Conservation (phyloP, 1,284 basidiomycete genomes). For the Pseudozyma flocculosa region DNA sequence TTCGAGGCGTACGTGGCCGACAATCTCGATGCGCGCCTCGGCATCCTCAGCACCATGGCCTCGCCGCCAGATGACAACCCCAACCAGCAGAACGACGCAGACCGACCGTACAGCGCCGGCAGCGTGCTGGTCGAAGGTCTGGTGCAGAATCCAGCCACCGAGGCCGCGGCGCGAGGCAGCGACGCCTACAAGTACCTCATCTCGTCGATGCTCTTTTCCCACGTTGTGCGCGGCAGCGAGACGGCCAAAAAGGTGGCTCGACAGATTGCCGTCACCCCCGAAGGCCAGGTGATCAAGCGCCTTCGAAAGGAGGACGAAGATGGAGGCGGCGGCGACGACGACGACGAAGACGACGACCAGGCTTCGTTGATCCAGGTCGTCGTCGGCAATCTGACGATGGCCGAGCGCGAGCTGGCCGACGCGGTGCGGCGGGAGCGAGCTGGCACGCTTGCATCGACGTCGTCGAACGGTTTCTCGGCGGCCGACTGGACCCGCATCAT, state of each 20-base stretch:
- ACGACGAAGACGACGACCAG: conserved; percentile 62
- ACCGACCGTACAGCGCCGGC: conserved; percentile 60
- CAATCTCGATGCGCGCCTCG: conserved; percentile 59
- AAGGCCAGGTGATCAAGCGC: conserved; percentile 28
- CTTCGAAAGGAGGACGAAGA: conserved; percentile 7
- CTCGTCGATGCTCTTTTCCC: conserved; percentile 58
- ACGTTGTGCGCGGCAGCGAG: conserved; percentile 64
- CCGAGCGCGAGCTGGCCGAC: conserved; percentile 62
- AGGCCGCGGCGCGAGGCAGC: conserved; percentile 18
- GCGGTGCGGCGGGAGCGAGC: conserved; percentile 49
- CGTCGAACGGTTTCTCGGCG: conserved; percentile 23
- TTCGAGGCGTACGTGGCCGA: conserved; percentile 55
- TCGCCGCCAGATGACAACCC: conserved; percentile 18
- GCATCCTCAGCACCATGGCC: conserved; percentile 63
- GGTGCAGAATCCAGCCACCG: conserved; percentile 58
- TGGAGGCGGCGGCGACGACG: conserved; percentile 43
- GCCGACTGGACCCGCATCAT: conserved; percentile 78
- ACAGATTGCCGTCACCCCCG: conserved; percentile 59
- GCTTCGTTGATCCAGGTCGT: conserved; percentile 63
- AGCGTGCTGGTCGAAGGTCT: conserved; percentile 62
- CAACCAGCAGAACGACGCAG: conserved; percentile 11
- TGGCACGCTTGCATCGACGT: conserved; percentile 14
- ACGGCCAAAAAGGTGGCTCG: conserved; percentile 63
- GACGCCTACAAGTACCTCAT: conserved; percentile 62
- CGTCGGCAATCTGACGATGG: conserved; percentile 68